Evolutionary conservation across 352 stramenopile genomes (phyloP).

Genomic region (Phytophthora pinifolia): DNA sequence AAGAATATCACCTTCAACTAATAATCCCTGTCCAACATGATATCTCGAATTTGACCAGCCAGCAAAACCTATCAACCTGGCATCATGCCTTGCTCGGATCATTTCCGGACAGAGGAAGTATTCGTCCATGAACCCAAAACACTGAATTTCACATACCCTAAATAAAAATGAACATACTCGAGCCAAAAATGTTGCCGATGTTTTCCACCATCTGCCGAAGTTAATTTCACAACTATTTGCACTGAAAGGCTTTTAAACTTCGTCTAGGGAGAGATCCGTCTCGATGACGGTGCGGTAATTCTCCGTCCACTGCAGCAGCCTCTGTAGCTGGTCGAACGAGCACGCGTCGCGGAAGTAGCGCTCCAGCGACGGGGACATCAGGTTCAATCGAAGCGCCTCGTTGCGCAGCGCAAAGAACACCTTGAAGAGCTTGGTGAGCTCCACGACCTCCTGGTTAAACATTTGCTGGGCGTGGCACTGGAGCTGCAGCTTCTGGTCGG

Average conservation of each 20-base stretch:
- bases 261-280: conserved; percentile 36
- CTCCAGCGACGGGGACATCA: conserved; percentile 72
- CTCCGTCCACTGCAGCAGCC: conserved; percentile 78
- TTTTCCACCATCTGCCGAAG: too few relatives aligned
- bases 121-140: too few relatives aligned
- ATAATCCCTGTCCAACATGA: too few relatives aligned
- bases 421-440: conserved; percentile 79
- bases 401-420: conserved; percentile 72
- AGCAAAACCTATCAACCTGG: too few relatives aligned
- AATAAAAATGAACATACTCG: too few relatives aligned
- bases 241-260: conserved; percentile 18
- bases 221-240: conserved; percentile 29
- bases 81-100: too few relatives aligned
- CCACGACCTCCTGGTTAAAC: conserved; percentile 59
- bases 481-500: conserved; percentile 63
- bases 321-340: conserved; percentile 73
- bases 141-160: too few relatives aligned
- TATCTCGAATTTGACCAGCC: too few relatives aligned
- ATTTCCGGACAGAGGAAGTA: too few relatives aligned
- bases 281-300: conserved; percentile 60
- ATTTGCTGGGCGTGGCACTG: conserved; percentile 63
- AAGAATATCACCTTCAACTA: too few relatives aligned
- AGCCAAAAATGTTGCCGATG: too few relatives aligned
- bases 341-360: conserved; percentile 64
- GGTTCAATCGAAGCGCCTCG: conserved; percentile 62